Base-by-base conservation (phyloP, 2,329 filamentous ascomycete species). In the Anthostomella pinea region DNA sequence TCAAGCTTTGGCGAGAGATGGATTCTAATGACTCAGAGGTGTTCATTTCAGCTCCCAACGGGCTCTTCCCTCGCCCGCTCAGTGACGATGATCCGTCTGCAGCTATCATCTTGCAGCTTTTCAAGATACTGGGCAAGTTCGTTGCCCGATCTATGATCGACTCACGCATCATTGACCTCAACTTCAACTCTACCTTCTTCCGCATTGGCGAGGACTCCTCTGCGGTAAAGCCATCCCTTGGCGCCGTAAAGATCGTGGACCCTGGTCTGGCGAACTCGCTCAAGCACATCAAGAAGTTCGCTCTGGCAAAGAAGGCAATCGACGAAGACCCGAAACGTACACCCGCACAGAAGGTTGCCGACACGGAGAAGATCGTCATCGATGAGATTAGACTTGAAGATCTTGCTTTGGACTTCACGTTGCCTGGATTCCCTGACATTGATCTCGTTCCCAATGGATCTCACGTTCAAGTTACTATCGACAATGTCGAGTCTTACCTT, bases 61-160 rank as follows among this genome's bases (percentile, higher is more conserved):
- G 93, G 4, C 73, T 98, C 10, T 98, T 98, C 67, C 93, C 93
- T 6, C 83, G 89, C 3, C 94, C 93, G 0, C 81, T 97, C 70
- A 89, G 84, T 54, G 81, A 85, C 16, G 83, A 87, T 21, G 85
- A 93, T 55, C 75, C 83, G 1, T 84, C 87, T 39, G 89, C 89
- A n/a, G 86, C 91, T 65, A 87, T 87, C 51, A 83, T 95, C 25
- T 69, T 96, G 21, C 83, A 93, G 52, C 68, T 95, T 13, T 98
- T 95, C 70, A 94, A 85, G 63, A 85, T 91, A 57, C 81, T 98
- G 15, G 93, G 93, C 52, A 97, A 96, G 58, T 98, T 98, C 60
- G 90, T 97, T 30, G 93, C 94, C 19, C 82, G 93, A 33, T 96
- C 93, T 1, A 97, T 98, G 93, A 83, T 98, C 35, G 93, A 98